Percentiles rank a stretch among this genome's conserved stretches.
Evolutionary conservation across 2,329 filamentous ascomycete species (phyloP).

Genomic region (Alternaria sp.): DNA sequence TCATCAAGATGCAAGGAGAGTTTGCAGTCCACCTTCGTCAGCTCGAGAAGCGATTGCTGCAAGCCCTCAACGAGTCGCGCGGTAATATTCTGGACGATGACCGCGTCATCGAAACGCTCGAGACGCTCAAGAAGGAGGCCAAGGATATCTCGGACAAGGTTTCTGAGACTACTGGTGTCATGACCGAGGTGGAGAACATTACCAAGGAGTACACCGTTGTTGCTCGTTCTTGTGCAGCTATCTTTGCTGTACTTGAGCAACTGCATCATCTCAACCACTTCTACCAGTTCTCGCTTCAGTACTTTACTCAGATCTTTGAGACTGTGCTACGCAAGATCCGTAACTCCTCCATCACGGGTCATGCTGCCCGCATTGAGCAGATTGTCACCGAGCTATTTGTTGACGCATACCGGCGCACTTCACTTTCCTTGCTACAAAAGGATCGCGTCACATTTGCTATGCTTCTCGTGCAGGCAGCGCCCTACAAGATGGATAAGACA

Average conservation of each 20-base stretch:
- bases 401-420: constrained; percentile 91
- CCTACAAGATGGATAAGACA: constrained; percentile 91
- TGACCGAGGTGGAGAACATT: constrained; percentile 96
- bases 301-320: constrained; percentile 98
- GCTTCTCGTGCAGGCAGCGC: constrained; percentile 93
- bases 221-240: constrained; percentile 92
- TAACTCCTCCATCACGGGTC: constrained; percentile 74
- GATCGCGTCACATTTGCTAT: constrained; percentile 94
- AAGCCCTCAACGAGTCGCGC: constrained; percentile 95
- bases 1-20: constrained; percentile 98
- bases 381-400: constrained; percentile 93
- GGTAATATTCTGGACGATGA: constrained; percentile 99
- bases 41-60: constrained; percentile 90
- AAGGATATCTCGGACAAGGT: constrained; percentile 97
- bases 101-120: constrained; percentile 95
- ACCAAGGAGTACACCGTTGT: constrained; percentile 94
- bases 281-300: constrained; percentile 98
- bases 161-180: constrained; percentile 94
- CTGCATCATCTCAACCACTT: constrained; percentile 98
- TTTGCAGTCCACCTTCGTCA: constrained; percentile 98
- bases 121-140: constrained; percentile 97
- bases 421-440: constrained; percentile 88
- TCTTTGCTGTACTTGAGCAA: constrained; percentile 96
- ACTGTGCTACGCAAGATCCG: constrained; percentile 84
- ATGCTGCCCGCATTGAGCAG: constrained; percentile 82